Evolutionary conservation across 257 asterid species (phyloP), one percentile per base, ranked within the genome.

Genomic region (Solanum piurae): DNA sequence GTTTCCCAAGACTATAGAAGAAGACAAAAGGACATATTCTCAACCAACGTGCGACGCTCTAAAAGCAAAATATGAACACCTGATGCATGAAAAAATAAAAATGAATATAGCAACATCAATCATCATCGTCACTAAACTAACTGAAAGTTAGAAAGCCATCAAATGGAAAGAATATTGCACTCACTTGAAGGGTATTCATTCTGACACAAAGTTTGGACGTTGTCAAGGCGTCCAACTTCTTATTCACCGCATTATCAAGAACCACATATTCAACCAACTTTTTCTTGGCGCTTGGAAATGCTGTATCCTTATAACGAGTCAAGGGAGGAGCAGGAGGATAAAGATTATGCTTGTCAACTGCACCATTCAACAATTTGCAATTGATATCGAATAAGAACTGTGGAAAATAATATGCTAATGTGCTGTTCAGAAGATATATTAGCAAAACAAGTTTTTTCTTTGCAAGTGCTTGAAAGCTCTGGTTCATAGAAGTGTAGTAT

Each of bases 271-370:
- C 98, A 21, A 85, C 94, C 88, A 92, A 82, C 91, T 93, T 97
- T 91, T 91, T 97, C 95, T 93, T 95, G 87, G 92, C 91, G 60
- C 93, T 91, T 44, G 99, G 98, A 94, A 97, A 95, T 89, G 98
- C 82, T 62, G 95, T 91, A 93, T 95, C 99, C 89, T 90, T 96
- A 94, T 93, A 94, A 86, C 97, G 98, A 88, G 99, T 97, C 95
- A 97, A 89, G 71, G 99, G 98, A 88, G 99, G 98, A 85, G 93
- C 46, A 66, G 96, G 90, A 82, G 99, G 99, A 92, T 95, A 97
- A 75, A 97, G 88, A 76, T 89, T 90, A 36, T 89, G 90, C 94
- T 91, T 94, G 64, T 93, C 97, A 91, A 95, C 99, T 96, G 98
- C 94, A 91, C 31, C 34, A 83, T 10, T 86, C 86, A 86, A 72